phyloP scores from a whole-genome alignment of 2,329 filamentous ascomycete species.

The Hymenoscyphus salicellus region DNA sequence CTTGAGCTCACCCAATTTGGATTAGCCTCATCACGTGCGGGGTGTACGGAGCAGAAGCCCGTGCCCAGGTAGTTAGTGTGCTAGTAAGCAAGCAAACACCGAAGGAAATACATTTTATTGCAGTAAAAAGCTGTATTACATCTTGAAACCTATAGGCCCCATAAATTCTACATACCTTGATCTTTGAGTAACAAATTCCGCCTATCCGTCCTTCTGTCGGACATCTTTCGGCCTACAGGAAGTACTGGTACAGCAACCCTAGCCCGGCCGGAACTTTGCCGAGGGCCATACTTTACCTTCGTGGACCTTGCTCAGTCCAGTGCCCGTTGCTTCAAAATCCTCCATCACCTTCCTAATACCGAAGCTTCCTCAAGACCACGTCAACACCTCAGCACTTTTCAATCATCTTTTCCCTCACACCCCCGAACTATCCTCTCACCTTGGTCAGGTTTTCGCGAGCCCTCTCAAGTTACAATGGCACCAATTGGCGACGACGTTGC shows the following conservation, averaged over 20 bases:
- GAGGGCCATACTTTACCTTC: slow-evolving; percentile 3
- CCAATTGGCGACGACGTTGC: slow-evolving; percentile 78
- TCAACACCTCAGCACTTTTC: slow-evolving; percentile 11
- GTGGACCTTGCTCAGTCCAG: slow-evolving; percentile 1
- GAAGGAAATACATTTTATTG: too few relatives aligned
- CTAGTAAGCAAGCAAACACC: too few relatives aligned
- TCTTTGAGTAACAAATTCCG: too few relatives aligned
- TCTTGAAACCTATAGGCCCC: too few relatives aligned
- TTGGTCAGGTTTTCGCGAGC: slow-evolving; percentile 29
- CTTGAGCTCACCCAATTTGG: slow-evolving; percentile 8
- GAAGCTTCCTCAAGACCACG: slow-evolving; percentile 22
- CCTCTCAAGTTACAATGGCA: slow-evolving; percentile 64
- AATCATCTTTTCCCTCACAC: slow-evolving; percentile 3
- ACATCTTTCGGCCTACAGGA: slow-evolving; percentile 10
- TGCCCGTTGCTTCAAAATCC: slow-evolving; percentile 14
- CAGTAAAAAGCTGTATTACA: too few relatives aligned
- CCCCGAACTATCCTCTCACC: slow-evolving; percentile 19
- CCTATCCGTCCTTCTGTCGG: too few relatives aligned
- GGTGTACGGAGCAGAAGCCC: background rate
- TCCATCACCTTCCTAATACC: slow-evolving; percentile 14
- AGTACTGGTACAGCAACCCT: background rate
- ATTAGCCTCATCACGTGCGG: background rate
- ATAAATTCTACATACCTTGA: too few relatives aligned
- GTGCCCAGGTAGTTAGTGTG: too few relatives aligned
- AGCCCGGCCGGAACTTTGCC: background rate